These are phyloP conservation scores for Plasmodium gaboni DNA, from an alignment of 169 alveolate genomes.

Conservation along the genomic window DNA sequence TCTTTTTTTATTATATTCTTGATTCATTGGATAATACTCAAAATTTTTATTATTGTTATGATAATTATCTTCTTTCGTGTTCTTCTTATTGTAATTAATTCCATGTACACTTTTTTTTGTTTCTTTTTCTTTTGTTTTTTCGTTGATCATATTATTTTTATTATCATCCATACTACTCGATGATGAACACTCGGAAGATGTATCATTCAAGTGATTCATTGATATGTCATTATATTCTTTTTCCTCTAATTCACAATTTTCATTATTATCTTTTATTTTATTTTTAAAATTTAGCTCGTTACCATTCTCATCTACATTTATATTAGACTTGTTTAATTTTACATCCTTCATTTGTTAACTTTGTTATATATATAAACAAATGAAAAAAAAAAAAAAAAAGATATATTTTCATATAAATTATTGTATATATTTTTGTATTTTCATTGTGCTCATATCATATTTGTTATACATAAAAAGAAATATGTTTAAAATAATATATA, in stretches of 20 bases:
- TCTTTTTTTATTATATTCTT: not conserved
- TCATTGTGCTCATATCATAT: too few species aligned
- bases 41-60: not conserved
- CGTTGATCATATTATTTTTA: too few species aligned
- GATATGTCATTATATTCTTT: not conserved
- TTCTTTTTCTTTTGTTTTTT: too few species aligned
- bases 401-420: too few species aligned
- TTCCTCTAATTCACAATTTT: not conserved
- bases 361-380: not conserved
- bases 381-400: too few species aligned
- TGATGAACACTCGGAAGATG: not conserved
- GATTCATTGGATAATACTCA: not conserved
- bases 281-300: not conserved
- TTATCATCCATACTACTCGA: not conserved
- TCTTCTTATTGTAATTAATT: not conserved
- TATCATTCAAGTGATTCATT: not conserved
- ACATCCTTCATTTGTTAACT: not conserved
- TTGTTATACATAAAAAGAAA: too few species aligned
- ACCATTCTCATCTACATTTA: not conserved
- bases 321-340: constrained; percentile 7
- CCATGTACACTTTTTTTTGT: not conserved
- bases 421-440: too few species aligned
- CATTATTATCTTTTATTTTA: not conserved
- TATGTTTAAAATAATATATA: too few species aligned
- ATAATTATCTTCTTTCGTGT: not conserved